Conservation (phyloP, 2,329 filamentous ascomycete species). For the Huntiella bhutanensis region DNA sequence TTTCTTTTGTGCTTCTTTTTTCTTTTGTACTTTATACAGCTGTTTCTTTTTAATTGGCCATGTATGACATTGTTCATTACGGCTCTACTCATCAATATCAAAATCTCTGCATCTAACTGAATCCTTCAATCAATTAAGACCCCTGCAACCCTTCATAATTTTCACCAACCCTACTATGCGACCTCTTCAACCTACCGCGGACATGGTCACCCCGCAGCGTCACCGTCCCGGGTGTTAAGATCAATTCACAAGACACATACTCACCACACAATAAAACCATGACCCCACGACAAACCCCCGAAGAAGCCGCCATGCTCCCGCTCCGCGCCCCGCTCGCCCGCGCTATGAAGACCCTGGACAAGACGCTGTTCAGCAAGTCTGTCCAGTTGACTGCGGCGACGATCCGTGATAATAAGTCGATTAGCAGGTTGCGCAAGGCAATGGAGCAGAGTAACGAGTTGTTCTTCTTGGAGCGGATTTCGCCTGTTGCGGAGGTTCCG, state of each 20-base stretch:
- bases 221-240: not conserved
- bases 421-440: constrained; percentile 49
- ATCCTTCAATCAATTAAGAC: constrained; percentile 10
- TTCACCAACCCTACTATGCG: no score
- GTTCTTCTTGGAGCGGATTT: constrained; percentile 43
- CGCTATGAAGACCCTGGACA: constrained; percentile 63
- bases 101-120: constrained; percentile 1
- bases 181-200: no score
- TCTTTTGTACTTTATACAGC: not conserved
- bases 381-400: constrained; percentile 62
- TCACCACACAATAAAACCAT: constrained; percentile 10
- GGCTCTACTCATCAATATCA: not conserved
- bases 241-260: not conserved
- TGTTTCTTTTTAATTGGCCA: not conserved
- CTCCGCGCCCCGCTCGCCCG: constrained; percentile 69
- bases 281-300: not conserved
- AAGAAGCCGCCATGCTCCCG: constrained; percentile 28
- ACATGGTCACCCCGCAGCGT: no score
- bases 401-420: constrained; percentile 55
- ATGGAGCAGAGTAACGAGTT: constrained; percentile 49
- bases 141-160: constrained; percentile 3
- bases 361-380: constrained; percentile 60
- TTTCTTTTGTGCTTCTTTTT: constrained; percentile 12
- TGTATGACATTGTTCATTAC: not conserved
- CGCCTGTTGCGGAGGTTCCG: constrained; percentile 44